Evolutionary conservation across 148 eudicot genomes (phyloP), one percentile per base, ranked within the genome.

Genomic region (Rhododendron henanense): DNA sequence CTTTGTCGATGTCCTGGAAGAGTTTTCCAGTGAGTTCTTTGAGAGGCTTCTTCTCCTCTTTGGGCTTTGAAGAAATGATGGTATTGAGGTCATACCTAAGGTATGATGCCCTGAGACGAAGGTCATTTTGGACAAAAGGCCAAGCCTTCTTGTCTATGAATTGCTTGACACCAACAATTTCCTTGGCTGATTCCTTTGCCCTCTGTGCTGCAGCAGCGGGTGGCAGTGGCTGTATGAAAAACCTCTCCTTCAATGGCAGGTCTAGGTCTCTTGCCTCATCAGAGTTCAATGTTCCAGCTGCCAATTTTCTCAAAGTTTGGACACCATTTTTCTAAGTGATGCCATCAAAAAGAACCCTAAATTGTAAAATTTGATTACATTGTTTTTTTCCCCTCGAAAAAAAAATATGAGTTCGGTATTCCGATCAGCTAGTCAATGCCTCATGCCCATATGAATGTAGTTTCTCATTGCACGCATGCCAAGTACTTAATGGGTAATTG

Each of bases 31-130:
- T 92, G 89, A 95, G 94, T 0, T 90, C 96, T 48, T 95, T 90
- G 80, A 97, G 94, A 50, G 94, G 63, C 83, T 92, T 90, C 94
- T 94, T 97, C 90, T 95, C 90, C 2, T 93, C 99, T 77, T 95
- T 95, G 61, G 98, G 89, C 92, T 95, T 97, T 7, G 99, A 86
- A 2, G 98, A 84, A 81, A 95, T 94, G 84, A 97, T 84, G 28
- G 99, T 94, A 89, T 97, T 95, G 85, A 97, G 98, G 82, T 97
- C 99, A 63, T 84, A 97, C 23, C 99, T 94, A 44, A 97, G 98
- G 90, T 94, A 97, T 73, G 75, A 88, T 0, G 99, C 94, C 93
- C 39, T 93, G 14, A 82, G 84, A 19, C 99, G 98, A 41, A 97
- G 98, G 87, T 97, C 98, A 39, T 93, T 95, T 25, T 94, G 98